These are phyloP conservation scores for Botryotinia narcissicola DNA, from an alignment of 2,329 filamentous ascomycete species.

Conservation along the genomic window DNA sequence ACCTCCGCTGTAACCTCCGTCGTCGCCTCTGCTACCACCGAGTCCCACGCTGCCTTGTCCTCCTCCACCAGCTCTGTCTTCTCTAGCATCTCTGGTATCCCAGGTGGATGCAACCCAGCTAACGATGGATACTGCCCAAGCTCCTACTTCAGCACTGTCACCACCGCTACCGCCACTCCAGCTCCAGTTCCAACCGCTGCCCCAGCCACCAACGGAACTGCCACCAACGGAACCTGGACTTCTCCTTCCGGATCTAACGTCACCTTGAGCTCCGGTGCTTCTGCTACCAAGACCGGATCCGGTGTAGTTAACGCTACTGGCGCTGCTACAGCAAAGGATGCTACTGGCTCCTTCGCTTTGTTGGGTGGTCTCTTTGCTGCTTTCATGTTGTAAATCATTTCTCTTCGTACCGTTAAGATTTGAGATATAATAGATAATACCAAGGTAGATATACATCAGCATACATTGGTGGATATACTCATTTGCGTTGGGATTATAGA, in stretches of 20 bases:
- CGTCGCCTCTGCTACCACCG: background rate
- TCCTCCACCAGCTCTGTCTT: background rate
- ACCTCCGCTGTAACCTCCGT: background rate
- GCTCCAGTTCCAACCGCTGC: background rate
- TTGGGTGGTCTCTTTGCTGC: slow-evolving; percentile 6
- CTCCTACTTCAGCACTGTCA: slow-evolving; percentile 12
- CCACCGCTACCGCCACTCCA: background rate
- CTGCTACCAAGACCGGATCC: background rate
- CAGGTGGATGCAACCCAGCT: slow-evolving; percentile 13
- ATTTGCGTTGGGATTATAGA: background rate
- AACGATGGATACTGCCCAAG: slow-evolving; percentile 6
- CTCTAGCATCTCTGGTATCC: slow-evolving; percentile 10
- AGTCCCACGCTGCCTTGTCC: background rate
- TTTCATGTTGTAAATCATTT: slow-evolving; percentile 15
- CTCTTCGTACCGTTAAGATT: background rate
- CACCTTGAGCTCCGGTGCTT: background rate
- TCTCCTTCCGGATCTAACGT: background rate
- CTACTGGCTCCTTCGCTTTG: slow-evolving; percentile 2
- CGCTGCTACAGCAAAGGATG: background rate
- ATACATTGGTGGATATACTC: background rate
- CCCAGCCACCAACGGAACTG: background rate
- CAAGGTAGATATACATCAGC: background rate
- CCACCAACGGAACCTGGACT: slow-evolving; percentile 11
- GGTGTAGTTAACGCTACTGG: background rate
- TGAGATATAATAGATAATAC: background rate